Percentiles rank a stretch among this genome's conserved stretches.
Conservation (phyloP, 2,329 filamentous ascomycete species). For the Clonostachys byssicola region DNA sequence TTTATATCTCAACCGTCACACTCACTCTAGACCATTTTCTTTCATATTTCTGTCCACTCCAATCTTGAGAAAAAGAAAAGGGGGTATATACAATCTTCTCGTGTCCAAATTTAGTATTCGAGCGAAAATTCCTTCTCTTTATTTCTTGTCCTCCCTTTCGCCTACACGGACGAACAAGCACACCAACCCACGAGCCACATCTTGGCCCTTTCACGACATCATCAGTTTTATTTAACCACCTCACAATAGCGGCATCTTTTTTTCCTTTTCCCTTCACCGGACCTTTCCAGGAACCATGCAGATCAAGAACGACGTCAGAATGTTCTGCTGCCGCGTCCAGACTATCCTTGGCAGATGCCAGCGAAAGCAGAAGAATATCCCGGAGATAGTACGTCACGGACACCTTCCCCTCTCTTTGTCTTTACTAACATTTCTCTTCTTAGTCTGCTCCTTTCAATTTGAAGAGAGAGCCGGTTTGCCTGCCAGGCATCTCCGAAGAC, state of each 20-base stretch:
- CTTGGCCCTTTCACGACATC: no score
- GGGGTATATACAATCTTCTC: no score
- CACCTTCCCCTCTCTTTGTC: not conserved
- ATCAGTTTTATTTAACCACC: no score
- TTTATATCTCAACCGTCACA: no score
- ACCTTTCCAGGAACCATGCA: conserved; percentile 16
- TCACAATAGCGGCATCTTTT: not conserved
- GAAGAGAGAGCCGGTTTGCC: conserved; percentile 44
- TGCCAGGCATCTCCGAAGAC: conserved; percentile 53
- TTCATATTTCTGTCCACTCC: no score
- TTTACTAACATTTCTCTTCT: not conserved
- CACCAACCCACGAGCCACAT: no score
- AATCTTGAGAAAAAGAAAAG: no score
- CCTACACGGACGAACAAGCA: not conserved
- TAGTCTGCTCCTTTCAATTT: conserved; percentile 58
- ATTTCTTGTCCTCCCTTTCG: not conserved
- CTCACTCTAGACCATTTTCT: no score
- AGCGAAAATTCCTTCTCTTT: not conserved
- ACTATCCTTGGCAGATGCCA: conserved; percentile 31
- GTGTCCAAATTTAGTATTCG: no score
- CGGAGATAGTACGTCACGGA: conserved; percentile 39
- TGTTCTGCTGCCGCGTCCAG: conserved; percentile 38
- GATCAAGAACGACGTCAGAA: conserved; percentile 35
- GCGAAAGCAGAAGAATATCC: conserved; percentile 33
- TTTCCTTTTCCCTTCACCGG: conserved; percentile 9